These are phyloP conservation scores for Pseudogymnoascus sp. DNA, from an alignment of 2,329 filamentous ascomycete species.

Conservation along the genomic window DNA sequence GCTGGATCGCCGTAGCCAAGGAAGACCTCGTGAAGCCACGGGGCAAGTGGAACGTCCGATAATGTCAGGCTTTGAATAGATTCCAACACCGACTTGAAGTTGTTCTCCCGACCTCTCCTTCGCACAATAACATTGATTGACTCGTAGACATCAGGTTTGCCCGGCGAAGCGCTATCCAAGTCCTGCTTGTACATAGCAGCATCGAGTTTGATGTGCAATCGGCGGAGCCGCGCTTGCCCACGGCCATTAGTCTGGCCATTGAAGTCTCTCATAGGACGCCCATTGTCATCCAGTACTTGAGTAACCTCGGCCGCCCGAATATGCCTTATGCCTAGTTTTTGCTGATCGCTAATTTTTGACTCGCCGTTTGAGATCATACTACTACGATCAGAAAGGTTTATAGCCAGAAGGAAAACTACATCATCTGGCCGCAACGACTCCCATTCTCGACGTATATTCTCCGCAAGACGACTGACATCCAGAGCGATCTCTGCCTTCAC, in stretches of 20 bases:
- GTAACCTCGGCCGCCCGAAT: constrained; percentile 80
- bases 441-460: constrained; percentile 77
- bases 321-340: constrained; percentile 60
- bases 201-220: constrained; percentile 76
- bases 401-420: constrained; percentile 76
- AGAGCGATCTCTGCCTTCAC: constrained; percentile 81
- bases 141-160: constrained; percentile 74
- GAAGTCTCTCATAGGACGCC: constrained; percentile 61
- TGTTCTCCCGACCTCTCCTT: constrained; percentile 83
- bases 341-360: constrained; percentile 40
- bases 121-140: constrained; percentile 80
- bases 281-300: constrained; percentile 79
- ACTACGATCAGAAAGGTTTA: constrained; percentile 53
- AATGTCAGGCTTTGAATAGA: constrained; percentile 82
- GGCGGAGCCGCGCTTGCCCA: constrained; percentile 53
- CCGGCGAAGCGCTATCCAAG: constrained; percentile 54
- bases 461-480: constrained; percentile 72
- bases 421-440: constrained; percentile 81
- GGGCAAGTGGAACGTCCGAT: constrained; percentile 76
- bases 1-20: constrained; percentile 93
- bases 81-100: constrained; percentile 89
- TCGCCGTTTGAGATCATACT: constrained; percentile 47
- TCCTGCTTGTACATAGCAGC: constrained; percentile 70
- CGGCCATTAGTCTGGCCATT: constrained; percentile 56
- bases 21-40: constrained; percentile 95